phyloP scores from a whole-genome alignment of 78 protist genomes.

The Tieghemostelium lacteum region DNA sequence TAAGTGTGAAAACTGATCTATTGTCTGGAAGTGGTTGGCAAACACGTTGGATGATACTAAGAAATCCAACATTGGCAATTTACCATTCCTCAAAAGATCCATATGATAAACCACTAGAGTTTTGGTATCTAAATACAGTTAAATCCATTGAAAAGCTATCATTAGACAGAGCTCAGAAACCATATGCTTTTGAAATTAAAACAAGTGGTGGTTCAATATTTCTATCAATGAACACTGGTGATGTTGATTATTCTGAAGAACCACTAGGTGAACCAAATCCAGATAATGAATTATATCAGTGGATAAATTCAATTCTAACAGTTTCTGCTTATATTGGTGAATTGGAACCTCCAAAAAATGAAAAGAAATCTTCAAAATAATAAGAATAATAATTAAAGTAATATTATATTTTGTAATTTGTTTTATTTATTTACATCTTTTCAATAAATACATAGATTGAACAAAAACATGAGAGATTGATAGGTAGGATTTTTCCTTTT shows the following conservation, averaged over 20 bases:
- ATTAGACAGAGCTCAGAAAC: neutral
- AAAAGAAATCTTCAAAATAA: too few species aligned
- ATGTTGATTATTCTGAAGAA: slow-evolving; percentile 43
- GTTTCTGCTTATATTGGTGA: slow-evolving; percentile 55
- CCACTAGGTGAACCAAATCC: neutral
- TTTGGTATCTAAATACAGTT: neutral
- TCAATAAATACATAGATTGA: too few species aligned
- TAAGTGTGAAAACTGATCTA: neutral
- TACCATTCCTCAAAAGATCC: slow-evolving; percentile 30
- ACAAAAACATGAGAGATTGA: too few species aligned
- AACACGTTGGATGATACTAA: slow-evolving; percentile 48
- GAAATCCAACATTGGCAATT: slow-evolving; percentile 34
- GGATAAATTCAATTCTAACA: slow-evolving; percentile 39
- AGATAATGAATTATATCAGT: slow-evolving; percentile 19
- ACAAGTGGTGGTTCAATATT: slow-evolving; percentile 15
- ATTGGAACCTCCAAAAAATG: too few species aligned
- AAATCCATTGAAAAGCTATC: slow-evolving; percentile 15
- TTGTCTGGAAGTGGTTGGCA: slow-evolving; percentile 23
- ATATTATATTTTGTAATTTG: too few species aligned
- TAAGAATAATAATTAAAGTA: too few species aligned
- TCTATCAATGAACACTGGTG: slow-evolving; percentile 7
- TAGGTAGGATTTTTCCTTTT: too few species aligned
- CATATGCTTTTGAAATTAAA: slow-evolving; percentile 14
- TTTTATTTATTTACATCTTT: too few species aligned
- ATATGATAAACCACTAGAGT: slow-evolving; percentile 12